Evolutionary conservation across 805 yeast genomes (phyloP), one percentile per base, ranked within the genome.

Genomic region (Jamesozyma spencerorum): DNA sequence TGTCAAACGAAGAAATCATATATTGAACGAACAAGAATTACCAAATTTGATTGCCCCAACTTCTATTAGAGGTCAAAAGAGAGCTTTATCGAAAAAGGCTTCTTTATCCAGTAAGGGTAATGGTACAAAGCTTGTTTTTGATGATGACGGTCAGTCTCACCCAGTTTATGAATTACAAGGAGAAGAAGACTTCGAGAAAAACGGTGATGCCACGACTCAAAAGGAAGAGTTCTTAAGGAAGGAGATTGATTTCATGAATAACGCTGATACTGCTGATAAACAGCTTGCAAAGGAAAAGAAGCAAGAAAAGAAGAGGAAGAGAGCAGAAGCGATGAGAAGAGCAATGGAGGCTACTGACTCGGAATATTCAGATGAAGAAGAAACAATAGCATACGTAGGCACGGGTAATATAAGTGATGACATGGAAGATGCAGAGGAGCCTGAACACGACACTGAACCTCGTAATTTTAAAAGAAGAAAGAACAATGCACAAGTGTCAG

Each of bases 71-170:
- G 80, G 81, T 4, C 77, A 77, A 33, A 92, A 85, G 69, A 79
- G 76, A 50, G 97, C 97, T 0, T 68, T 88, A 29, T 85, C 95
- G 11, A 87, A 84, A 67, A 92, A 90, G 59, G 73, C 76, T 31
- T 74, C 87, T 2, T 50, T 77, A 18, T 66, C 78, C 36, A 58
- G 69, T 12, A 74, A 73, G 46, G 85, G 85, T 1, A 74, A 76
- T 42, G 81, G 95, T 14, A 77, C 82, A 17, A 92, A 87, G 58
- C 60, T 90, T 50, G 71, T 75, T 41, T 92, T 90, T 56, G 99
- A 92, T 57, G 98, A 92, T 47, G 97, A 90, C 2, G 99, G 99
- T 20, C 71, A 70, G 4, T 81, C 97, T 0, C 97, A 90, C 62
- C 84, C 94, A 8, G 69, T 90, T 4, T 92, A 92, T 56, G 97